A percentile compares a stretch with the other conserved stretches of the same genome.
Evolutionary conservation across 371 early-diverging fungal species (phyloP).

Genomic region (Mucor racemosus): DNA sequence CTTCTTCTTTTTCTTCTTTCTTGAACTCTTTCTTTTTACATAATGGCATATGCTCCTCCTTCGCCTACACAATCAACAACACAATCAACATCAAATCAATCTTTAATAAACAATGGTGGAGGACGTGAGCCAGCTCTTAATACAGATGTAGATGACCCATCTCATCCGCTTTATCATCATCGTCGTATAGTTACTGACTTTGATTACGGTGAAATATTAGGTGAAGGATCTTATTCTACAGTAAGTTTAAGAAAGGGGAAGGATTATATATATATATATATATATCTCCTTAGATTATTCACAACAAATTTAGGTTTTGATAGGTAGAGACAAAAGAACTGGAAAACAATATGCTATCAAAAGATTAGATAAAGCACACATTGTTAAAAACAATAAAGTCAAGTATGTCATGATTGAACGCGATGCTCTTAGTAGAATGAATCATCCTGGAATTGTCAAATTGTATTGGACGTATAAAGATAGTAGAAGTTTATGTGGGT

Average conservation of each 20-base stretch:
- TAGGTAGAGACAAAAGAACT: slow-evolving; percentile 70
- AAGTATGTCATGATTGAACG: slow-evolving; percentile 96
- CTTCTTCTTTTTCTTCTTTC: not conserved
- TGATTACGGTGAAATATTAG: slow-evolving; percentile 81
- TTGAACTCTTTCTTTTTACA: not conserved
- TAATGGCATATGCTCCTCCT: slow-evolving; percentile 3
- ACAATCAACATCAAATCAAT: slow-evolving; percentile 55
- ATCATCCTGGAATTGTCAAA: slow-evolving; percentile 89
- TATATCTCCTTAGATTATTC: not conserved
- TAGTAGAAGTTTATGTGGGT: slow-evolving; percentile 79
- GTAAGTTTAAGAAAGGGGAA: slow-evolving; percentile 50
- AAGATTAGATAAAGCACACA: slow-evolving; percentile 92
- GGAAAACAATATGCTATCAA: slow-evolving; percentile 87
- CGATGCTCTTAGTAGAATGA: slow-evolving; percentile 80
- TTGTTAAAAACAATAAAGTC: slow-evolving; percentile 90
- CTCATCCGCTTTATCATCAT: slow-evolving; percentile 46
- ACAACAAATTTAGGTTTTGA: slow-evolving; percentile 58
- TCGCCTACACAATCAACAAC: slow-evolving; percentile 77
- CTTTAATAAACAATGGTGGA: not conserved
- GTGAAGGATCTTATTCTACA: slow-evolving; percentile 96
- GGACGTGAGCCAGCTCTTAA: slow-evolving; percentile 11
- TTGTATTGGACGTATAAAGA: slow-evolving; percentile 97
- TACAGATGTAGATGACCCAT: slow-evolving; percentile 50
- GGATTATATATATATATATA: not conserved
- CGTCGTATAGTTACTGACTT: slow-evolving; percentile 70